Conservation (phyloP, 1,284 basidiomycete species). For the Cutaneotrichosporon mucoides region DNA sequence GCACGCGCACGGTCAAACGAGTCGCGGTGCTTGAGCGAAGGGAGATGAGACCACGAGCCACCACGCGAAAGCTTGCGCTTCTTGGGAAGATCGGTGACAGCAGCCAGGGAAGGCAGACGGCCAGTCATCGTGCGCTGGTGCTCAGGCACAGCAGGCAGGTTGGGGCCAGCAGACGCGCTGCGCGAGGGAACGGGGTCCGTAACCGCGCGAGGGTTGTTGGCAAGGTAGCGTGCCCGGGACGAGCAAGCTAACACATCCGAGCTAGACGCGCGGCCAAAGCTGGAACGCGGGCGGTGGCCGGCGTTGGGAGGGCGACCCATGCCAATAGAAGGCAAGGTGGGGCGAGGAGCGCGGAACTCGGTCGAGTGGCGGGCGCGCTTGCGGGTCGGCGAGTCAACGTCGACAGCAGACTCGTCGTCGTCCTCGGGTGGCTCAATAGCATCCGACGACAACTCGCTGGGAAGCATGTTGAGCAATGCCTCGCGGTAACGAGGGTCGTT, state of each 20-base stretch:
- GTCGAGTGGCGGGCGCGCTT: slow-evolving; percentile 18
- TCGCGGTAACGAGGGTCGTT: slow-evolving; percentile 24
- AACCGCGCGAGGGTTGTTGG: slow-evolving; percentile 15
- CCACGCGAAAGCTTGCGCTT: slow-evolving; percentile 23
- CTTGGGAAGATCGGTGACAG: slow-evolving; percentile 1
- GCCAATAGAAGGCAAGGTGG: slow-evolving; percentile 20
- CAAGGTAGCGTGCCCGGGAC: slow-evolving; percentile 20
- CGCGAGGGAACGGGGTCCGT: slow-evolving; percentile 20
- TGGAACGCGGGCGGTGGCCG: slow-evolving; percentile 16
- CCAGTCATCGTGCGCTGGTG: not conserved
- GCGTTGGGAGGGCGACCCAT: slow-evolving; percentile 13
- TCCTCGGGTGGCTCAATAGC: slow-evolving; percentile 21
- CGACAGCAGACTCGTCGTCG: slow-evolving; percentile 18
- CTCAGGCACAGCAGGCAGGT: slow-evolving; percentile 5
- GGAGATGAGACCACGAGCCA: slow-evolving; percentile 22
- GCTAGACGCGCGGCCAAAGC: slow-evolving; percentile 21
- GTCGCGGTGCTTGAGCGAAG: slow-evolving; percentile 19
- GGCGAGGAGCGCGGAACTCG: slow-evolving; percentile 11
- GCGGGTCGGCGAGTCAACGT: slow-evolving; percentile 22
- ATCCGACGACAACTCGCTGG: slow-evolving; percentile 21
- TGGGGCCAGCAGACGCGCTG: slow-evolving; percentile 16
- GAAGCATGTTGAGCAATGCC: slow-evolving; percentile 21
- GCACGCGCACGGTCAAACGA: slow-evolving; percentile 20
- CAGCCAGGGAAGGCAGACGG: slow-evolving; percentile 1
- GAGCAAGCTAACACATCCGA: slow-evolving; percentile 22